These are phyloP conservation scores for Suillus bovinus DNA, from an alignment of 768 basidiomycete species.

Conservation along the genomic window DNA sequence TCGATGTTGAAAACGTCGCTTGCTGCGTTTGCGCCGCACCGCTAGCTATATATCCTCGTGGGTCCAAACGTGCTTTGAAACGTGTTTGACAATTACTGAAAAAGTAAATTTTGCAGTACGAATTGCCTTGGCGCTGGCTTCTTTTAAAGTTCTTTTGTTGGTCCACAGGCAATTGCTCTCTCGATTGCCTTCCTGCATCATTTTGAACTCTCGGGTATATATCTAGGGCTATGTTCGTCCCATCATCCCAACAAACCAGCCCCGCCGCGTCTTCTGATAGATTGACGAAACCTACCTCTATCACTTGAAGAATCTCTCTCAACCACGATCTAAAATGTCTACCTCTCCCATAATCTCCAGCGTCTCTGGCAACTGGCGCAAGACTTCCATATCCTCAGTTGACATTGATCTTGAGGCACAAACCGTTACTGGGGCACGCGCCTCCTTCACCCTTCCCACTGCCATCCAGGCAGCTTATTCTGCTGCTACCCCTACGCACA, in stretches of 20 bases:
- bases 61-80: not conserved
- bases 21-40: not conserved
- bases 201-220: constrained; percentile 10
- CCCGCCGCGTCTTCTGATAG: not conserved
- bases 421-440: constrained; percentile 11
- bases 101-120: constrained; percentile 5
- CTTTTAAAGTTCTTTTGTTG: constrained; percentile 3
- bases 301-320: not conserved
- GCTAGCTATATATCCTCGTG: not conserved
- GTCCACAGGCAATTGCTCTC: constrained; percentile 12
- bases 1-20: not conserved
- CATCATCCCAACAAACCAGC: constrained; percentile 7
- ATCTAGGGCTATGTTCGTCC: constrained; percentile 6
- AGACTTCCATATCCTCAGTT: constrained; percentile 9
- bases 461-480: constrained; percentile 10
- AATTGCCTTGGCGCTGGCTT: constrained; percentile 3
- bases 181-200: constrained; percentile 12
- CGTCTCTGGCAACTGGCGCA: constrained; percentile 20
- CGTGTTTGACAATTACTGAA: constrained; percentile 5
- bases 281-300: not conserved
- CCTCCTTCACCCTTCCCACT: constrained; percentile 11
- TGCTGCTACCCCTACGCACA: constrained; percentile 11
- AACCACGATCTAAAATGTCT: constrained; percentile 10
- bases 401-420: constrained; percentile 23
- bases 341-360: constrained; percentile 11